These are phyloP conservation scores for Neofusicoccum laricinum DNA, from an alignment of 2,329 filamentous ascomycete genomes.

Conservation along the genomic window DNA sequence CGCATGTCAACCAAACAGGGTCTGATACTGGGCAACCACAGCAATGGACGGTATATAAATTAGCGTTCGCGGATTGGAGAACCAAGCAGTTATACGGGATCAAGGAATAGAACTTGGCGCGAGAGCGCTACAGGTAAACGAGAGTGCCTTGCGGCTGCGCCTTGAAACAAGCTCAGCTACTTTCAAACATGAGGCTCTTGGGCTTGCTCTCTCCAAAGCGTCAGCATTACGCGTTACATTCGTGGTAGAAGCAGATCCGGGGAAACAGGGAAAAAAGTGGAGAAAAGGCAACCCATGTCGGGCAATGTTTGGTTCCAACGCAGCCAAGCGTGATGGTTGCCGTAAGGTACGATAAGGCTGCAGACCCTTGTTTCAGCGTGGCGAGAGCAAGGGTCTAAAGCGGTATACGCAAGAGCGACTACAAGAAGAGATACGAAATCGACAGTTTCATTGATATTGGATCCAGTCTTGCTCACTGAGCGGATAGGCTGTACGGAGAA, in stretches of 20 bases:
- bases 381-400: background rate
- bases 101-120: too few species aligned
- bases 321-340: background rate
- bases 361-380: background rate
- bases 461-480: too few species aligned
- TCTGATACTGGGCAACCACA: too few species aligned
- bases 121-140: too few species aligned
- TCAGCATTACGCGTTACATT: background rate
- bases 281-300: background rate
- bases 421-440: too few species aligned
- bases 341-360: background rate
- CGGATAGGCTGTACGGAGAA: too few species aligned
- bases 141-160: background rate
- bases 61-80: too few species aligned
- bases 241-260: background rate
- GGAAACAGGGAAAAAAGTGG: background rate
- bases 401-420: background rate
- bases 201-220: background rate
- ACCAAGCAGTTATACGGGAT: too few species aligned
- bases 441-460: too few species aligned
- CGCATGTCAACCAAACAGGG: too few species aligned
- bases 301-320: background rate
- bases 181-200: background rate
- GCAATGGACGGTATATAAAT: too few species aligned
- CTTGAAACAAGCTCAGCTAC: background rate